Conservation (phyloP, 2,329 filamentous ascomycete species). For the Curvularia verruculosa region DNA sequence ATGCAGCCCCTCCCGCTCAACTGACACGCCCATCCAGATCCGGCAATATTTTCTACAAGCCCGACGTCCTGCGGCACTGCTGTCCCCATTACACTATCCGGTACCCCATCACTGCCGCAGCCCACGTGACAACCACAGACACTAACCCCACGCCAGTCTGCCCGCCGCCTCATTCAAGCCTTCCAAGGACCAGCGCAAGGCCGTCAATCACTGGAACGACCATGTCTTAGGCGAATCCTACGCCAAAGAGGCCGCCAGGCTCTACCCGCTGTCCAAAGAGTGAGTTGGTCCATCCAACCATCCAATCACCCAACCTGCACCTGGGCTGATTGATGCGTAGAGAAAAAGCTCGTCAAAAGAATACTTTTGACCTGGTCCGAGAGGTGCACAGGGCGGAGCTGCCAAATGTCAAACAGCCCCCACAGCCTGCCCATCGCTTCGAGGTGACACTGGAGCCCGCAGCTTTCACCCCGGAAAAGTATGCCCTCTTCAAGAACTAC, state of each 20-base stretch:
- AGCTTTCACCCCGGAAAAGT: conserved; percentile 78
- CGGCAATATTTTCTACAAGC: conserved; percentile 73
- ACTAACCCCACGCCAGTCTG: conserved; percentile 55
- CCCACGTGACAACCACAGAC: not conserved
- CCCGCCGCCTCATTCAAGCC: conserved; percentile 70
- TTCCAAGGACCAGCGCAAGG: conserved; percentile 74
- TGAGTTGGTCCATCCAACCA: conserved; percentile 57
- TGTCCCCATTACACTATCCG: conserved; percentile 89
- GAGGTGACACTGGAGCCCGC: conserved; percentile 73
- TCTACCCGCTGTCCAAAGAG: conserved; percentile 71
- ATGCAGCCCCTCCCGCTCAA: conserved; percentile 9
- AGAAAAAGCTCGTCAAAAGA: conserved; percentile 66
- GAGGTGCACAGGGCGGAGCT: conserved; percentile 73
- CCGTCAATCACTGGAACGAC: conserved; percentile 77
- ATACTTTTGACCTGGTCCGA: conserved; percentile 69
- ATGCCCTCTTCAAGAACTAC: conserved; percentile 72
- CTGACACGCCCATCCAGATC: conserved; percentile 45
- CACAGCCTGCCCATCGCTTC: conserved; percentile 70
- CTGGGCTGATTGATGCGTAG: conserved; percentile 37
- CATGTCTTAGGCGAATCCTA: conserved; percentile 73
- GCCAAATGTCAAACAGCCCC: conserved; percentile 61
- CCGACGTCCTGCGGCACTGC: conserved; percentile 78
- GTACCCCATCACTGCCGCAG: conserved; percentile 35
- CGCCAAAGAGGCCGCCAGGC: conserved; percentile 65
- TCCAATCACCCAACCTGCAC: not conserved